Evolutionary conservation across 805 yeast species (phyloP), one percentile per base, ranked within the genome.

Genomic region (Sporopachydermia lactativora): DNA sequence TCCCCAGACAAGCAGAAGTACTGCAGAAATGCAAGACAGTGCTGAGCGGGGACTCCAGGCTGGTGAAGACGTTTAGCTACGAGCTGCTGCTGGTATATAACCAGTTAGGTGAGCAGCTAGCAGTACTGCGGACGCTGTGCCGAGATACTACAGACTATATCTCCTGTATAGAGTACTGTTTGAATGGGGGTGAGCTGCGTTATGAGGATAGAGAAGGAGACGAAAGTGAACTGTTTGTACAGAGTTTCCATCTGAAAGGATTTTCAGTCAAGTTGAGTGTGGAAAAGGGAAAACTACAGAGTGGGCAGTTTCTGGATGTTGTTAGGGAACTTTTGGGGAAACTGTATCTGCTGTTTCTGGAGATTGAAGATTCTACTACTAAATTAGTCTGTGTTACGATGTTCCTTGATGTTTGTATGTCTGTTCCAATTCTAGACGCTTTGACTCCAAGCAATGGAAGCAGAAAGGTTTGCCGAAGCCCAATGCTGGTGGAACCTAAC

Each of bases 201-300:
- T n/a, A 24, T 24, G 8, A 8, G n/a, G 31, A 24, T 24, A n/a
- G n/a, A 24, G 31, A 24, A 24, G n/a, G 8, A 8, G n/a, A 24
- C n/a, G 31, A 24, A 24, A n/a, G n/a, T 24, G 31, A 8, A 72
- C 79, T 38, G 56, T 71, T 45, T 70, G 74, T 48, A 65, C 73
- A 2, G 59, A 59, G 1, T 28, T 42, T 4, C 45, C 42, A 3
- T 35, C 44, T 19, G 8, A n/a, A n/a, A n/a, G n/a, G n/a, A n/a
- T 24, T 24, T 24, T 8, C n/a, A 8, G n/a, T n/a, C n/a, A 24
- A 24, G 8, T 24, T 24, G n/a, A 24, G n/a, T 24, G 8, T 24
- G 31, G 31, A 24, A 24, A 24, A 8, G 31, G n/a, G n/a, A 24
- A 8, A 24, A 24, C 13, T 24, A 8, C 8, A 8, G 8, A n/a